phyloP scores from a whole-genome alignment of 768 basidiomycete genomes.

The Pulveroboletus ravenelii region DNA sequence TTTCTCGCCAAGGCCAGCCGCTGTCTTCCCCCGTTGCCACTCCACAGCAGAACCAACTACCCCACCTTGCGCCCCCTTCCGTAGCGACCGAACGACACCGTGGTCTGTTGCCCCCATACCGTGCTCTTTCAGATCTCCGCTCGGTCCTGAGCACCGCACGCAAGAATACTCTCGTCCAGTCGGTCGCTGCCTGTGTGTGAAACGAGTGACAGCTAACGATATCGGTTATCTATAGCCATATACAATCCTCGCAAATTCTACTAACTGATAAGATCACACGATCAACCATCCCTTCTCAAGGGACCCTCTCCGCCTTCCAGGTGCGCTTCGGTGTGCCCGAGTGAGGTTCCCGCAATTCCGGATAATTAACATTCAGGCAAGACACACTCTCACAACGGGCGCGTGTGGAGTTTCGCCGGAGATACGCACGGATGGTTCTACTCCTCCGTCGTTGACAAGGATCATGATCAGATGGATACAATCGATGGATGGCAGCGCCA shows the following conservation, averaged over 20 bases:
- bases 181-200: background rate
- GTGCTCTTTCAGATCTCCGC: constrained; percentile 12
- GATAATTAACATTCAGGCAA: constrained; percentile 12
- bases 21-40: background rate
- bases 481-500: constrained; percentile 38
- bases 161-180: constrained; percentile 29
- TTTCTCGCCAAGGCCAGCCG: constrained; percentile 24
- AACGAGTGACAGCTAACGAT: background rate
- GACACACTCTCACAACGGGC: constrained; percentile 33
- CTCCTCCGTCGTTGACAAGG: constrained; percentile 21
- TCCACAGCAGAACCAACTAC: background rate
- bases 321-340: constrained; percentile 29
- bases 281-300: constrained; percentile 23
- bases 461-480: background rate
- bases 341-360: too few relatives aligned
- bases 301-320: constrained; percentile 43
- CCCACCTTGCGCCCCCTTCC: background rate
- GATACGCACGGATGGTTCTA: constrained; percentile 53
- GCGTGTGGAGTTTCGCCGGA: constrained; percentile 40
- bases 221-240: constrained; percentile 30
- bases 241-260: constrained; percentile 38
- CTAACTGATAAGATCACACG: constrained; percentile 32
- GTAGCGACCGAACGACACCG: background rate
- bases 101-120: background rate
- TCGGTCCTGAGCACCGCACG: constrained; percentile 11